Conservation (phyloP, 1,284 basidiomycete genomes). For the Microbotryomycetes sp. region DNA sequence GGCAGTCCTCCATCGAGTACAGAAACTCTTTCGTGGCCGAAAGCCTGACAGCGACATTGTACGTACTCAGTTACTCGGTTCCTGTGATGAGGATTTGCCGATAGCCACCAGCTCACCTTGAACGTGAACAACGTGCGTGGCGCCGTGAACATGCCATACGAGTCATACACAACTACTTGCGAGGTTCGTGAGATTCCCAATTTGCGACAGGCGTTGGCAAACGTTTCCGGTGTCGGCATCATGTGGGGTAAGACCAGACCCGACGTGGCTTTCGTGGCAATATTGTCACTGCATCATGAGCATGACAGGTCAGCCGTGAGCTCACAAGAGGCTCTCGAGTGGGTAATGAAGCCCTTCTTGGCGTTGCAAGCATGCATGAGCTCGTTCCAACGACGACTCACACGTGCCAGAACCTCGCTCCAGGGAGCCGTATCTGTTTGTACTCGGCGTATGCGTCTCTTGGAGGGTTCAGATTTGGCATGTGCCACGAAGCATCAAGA, state of each 20-base stretch:
- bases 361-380: not conserved
- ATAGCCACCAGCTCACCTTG: slow-evolving; percentile 47
- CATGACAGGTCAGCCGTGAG: not conserved
- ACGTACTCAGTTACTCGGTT: not conserved
- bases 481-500: slow-evolving; percentile 73
- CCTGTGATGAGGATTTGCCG: not conserved
- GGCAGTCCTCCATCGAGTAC: slow-evolving; percentile 85
- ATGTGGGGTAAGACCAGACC: slow-evolving; percentile 81
- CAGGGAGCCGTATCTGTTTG: slow-evolving; percentile 60
- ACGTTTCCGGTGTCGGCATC: slow-evolving; percentile 71
- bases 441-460: slow-evolving; percentile 61
- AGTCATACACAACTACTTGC: slow-evolving; percentile 86
- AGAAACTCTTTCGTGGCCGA: slow-evolving; percentile 76
- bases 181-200: slow-evolving; percentile 68
- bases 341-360: not conserved
- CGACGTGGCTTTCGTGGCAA: slow-evolving; percentile 53
- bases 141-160: slow-evolving; percentile 77
- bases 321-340: not conserved
- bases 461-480: slow-evolving; percentile 63
- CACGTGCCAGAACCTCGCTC: slow-evolving; percentile 71
- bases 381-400: not conserved
- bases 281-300: slow-evolving; percentile 36
- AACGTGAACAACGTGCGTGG: slow-evolving; percentile 90
- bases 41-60: slow-evolving; percentile 47
- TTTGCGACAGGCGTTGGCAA: slow-evolving; percentile 65